These are phyloP conservation scores for Elsinoe necatrix DNA, from an alignment of 2,329 filamentous ascomycete genomes.

Conservation along the genomic window DNA sequence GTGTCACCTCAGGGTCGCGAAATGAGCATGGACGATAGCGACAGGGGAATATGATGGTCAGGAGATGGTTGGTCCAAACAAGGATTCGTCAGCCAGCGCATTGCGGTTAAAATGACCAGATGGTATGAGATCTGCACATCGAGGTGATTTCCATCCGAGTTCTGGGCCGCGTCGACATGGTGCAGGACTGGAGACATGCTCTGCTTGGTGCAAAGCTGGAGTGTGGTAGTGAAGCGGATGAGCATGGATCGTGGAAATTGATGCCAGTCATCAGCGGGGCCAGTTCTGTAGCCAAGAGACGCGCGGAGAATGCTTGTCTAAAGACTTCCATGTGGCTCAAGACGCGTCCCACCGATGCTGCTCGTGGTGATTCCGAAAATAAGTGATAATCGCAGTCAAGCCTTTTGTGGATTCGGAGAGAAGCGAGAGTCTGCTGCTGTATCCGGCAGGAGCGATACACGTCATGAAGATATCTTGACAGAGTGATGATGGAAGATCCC, in stretches of 20 bases:
- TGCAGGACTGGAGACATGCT: not conserved
- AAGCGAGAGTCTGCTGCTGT: constrained; percentile 5
- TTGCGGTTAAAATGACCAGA: not conserved
- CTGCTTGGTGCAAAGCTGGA: not conserved
- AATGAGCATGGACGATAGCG: not conserved
- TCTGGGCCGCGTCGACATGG: constrained; percentile 1
- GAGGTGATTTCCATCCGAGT: not conserved
- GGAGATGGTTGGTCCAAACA: not conserved
- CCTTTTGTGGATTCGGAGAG: not conserved
- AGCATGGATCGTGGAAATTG: constrained; percentile 13
- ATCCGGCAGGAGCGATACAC: not conserved
- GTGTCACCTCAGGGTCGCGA: constrained; percentile 5
- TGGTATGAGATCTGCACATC: not conserved
- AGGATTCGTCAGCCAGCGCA: constrained; percentile 6
- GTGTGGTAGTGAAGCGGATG: constrained; percentile 10
- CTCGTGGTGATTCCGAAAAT: constrained; percentile 10
- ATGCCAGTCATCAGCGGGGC: constrained; percentile 9
- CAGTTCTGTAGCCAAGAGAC: constrained; percentile 9
- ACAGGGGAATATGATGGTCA: constrained; percentile 10
- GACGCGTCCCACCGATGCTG: constrained; percentile 4
- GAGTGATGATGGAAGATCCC: not conserved
- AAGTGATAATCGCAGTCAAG: constrained; percentile 5
- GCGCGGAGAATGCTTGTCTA: constrained; percentile 13
- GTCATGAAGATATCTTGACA: constrained; percentile 1
- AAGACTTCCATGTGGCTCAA: constrained; percentile 5